These are phyloP conservation scores for Salvia miltiorrhiza DNA, from an alignment of 257 asterid genomes.

Conservation along the genomic window DNA sequence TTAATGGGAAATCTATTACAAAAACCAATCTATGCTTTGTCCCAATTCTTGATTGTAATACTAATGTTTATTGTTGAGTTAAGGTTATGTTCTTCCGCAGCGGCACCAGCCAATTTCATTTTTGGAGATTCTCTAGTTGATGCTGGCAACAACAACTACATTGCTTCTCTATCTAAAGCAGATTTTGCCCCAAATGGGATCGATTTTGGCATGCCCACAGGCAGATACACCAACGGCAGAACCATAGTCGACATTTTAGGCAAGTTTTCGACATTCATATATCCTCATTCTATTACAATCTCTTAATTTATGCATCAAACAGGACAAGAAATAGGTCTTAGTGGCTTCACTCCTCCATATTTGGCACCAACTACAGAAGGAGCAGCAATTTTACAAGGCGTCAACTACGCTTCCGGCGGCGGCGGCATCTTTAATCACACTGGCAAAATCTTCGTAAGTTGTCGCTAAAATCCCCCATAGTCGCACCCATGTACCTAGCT, in stretches of 20 bases:
- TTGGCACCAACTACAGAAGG: constrained; percentile 69
- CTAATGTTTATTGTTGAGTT: background rate
- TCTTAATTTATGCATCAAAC: background rate
- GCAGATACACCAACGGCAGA: constrained; percentile 72
- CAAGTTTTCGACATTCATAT: constrained; percentile 19
- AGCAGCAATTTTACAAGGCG: constrained; percentile 48
- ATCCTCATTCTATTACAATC: background rate
- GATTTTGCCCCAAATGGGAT: constrained; percentile 69
- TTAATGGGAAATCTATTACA: constrained; percentile 26
- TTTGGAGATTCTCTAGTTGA: constrained; percentile 88
- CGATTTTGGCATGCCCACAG: constrained; percentile 73
- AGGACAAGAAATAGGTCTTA: constrained; percentile 57
- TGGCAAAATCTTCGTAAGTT: constrained; percentile 59
- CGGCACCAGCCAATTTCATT: constrained; percentile 57
- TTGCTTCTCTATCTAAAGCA: constrained; percentile 65
- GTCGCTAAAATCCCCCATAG: too few species aligned
- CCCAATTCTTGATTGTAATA: constrained; percentile 14
- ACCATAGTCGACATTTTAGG: constrained; percentile 76
- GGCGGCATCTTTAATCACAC: constrained; percentile 72
- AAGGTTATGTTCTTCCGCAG: constrained; percentile 24
- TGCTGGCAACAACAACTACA: constrained; percentile 73
- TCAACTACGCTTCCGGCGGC: constrained; percentile 80
- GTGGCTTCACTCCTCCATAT: constrained; percentile 56
- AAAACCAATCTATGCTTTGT: background rate
- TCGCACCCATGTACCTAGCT: too few species aligned